These are phyloP conservation scores for Argentina anserina DNA, from an alignment of 306 rosid genomes.

Conservation along the genomic window DNA sequence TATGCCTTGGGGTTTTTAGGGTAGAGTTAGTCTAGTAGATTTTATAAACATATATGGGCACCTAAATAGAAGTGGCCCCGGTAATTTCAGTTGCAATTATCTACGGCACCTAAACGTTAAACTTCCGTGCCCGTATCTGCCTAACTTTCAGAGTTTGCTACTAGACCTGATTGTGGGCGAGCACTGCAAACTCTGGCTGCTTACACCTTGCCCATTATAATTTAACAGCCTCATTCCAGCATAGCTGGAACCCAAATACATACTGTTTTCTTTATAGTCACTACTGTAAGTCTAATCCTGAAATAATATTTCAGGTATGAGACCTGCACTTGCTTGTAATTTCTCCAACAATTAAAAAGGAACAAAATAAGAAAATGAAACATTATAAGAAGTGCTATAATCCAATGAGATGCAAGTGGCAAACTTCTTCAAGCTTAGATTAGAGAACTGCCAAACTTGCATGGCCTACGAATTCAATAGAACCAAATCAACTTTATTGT, in stretches of 20 bases:
- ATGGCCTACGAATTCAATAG: not conserved
- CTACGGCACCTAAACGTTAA: too few species aligned
- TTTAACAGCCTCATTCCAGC: not conserved
- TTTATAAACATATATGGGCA: too few species aligned
- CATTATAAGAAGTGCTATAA: not conserved
- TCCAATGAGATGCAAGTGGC: not conserved
- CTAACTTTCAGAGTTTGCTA: not conserved
- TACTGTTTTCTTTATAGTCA: not conserved
- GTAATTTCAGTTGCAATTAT: too few species aligned
- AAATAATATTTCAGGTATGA: not conserved
- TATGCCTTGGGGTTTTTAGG: not conserved
- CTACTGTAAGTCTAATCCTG: not conserved
- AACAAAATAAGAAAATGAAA: not conserved
- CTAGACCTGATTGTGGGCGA: not conserved
- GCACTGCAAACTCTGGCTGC: not conserved
- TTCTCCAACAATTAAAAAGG: not conserved
- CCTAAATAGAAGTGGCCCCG: too few species aligned
- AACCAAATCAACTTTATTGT: not conserved
- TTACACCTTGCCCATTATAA: not conserved
- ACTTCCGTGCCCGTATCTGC: not conserved
- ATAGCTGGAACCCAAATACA: not conserved
- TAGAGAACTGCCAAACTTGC: not conserved
- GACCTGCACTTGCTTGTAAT: not conserved
- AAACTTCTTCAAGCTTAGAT: slow-evolving; percentile 1
- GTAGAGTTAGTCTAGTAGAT: too few species aligned